Base-by-base conservation (phyloP, 73 alveolate species). In the Paramecium sexaurelia region DNA sequence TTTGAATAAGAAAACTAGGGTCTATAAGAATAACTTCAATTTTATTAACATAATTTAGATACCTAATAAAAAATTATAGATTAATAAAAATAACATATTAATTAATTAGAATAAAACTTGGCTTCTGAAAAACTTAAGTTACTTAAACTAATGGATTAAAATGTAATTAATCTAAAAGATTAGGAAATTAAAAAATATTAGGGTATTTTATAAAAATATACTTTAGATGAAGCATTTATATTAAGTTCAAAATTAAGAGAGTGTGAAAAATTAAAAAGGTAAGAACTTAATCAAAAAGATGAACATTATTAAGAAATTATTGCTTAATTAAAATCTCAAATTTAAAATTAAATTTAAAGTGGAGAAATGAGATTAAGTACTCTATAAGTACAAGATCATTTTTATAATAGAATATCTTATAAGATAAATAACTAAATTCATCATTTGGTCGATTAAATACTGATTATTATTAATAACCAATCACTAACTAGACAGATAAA, bases 361-460 rank as follows among this genome's bases (percentile, higher is more conserved):
- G 83, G 83, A 61, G 83, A 61, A 61, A 61, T 61, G 83, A 61
- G 39, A 5, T 61, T 29, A 5, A 61, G 83, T 61, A 51, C 67
- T 51, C 67, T 51, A n/a, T 17, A 51, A 51, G 67, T 51, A 51
- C 47, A 61, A 32, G 26, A 26, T 26, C 11, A 26, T 2, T 22
- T 56, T 29, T 61, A 61, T 29, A 26, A 29, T 61, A 61, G 83
- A 61, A 61, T n/a, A n/a, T n/a, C n/a, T n/a, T n/a, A n/a, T n/a
- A n/a, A n/a, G n/a, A n/a, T n/a, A n/a, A n/a, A n/a, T n/a, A n/a
- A n/a, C n/a, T n/a, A n/a, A n/a, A n/a, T 24, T 32, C 39, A 8
- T 61, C 83, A 10, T 61, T 61, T 61, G 83, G 83, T 8, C 11
- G 43, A 19, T 26, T 61, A 61, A 32, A 26, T 13, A 61, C 6